Conservation (phyloP, 108 stramenopile species). For the Cylindrotheca fusiformis region DNA sequence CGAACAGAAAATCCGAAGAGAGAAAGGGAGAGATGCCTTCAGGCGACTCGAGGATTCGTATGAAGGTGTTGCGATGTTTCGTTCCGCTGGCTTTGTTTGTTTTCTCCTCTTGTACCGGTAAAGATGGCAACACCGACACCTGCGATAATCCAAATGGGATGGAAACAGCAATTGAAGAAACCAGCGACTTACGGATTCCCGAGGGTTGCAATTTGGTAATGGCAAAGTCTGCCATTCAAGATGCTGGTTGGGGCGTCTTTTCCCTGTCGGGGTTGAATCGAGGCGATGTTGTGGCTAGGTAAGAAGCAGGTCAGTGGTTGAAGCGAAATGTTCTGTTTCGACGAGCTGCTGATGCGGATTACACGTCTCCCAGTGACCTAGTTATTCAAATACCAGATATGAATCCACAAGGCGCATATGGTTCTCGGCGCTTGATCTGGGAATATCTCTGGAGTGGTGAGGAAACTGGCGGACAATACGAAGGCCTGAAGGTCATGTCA, state of each 20-base stretch:
- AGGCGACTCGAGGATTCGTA: too few relatives aligned
- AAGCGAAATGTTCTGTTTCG: background rate
- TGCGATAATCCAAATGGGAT: background rate
- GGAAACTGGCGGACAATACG: conserved; percentile 47
- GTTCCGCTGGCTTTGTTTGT: background rate
- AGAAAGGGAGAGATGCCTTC: too few relatives aligned
- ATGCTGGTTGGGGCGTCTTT: conserved; percentile 54
- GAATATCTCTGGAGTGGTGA: conserved; percentile 47
- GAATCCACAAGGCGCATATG: conserved; percentile 16
- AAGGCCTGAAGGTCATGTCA: conserved; percentile 38
- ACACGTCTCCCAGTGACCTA: conserved; percentile 26
- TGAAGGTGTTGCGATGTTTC: too few relatives aligned
- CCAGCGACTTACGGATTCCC: conserved; percentile 1
- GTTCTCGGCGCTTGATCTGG: conserved; percentile 22
- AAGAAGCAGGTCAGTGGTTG: background rate
- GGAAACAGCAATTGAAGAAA: background rate
- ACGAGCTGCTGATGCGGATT: too few relatives aligned
- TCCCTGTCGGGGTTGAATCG: conserved; percentile 11
- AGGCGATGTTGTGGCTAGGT: conserved; percentile 8
- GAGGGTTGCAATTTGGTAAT: conserved; percentile 34
- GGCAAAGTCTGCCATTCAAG: conserved; percentile 28
- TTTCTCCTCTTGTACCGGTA: background rate
- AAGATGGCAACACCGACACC: background rate
- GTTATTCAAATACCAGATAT: conserved; percentile 48
- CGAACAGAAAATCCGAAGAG: too few relatives aligned